phyloP scores from a whole-genome alignment of 306 rosid species.

The Abrus pulchellus region DNA sequence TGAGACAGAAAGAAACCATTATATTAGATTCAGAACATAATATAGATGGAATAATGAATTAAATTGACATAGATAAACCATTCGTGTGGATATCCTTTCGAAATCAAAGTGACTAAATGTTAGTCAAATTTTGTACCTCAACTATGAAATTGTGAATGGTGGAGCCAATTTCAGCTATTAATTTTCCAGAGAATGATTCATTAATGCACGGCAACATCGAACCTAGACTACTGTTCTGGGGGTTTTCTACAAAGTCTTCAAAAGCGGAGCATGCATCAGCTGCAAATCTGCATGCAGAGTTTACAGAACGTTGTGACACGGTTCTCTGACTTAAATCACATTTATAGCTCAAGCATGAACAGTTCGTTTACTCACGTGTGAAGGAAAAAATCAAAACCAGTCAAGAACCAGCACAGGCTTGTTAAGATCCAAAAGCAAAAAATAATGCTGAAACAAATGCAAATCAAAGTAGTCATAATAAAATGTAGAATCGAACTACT shows the following conservation, averaged over 20 bases:
- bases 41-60: background rate
- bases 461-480: background rate
- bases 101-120: background rate
- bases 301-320: background rate
- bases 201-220: slow-evolving; percentile 72
- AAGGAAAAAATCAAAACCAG: slow-evolving; percentile 78
- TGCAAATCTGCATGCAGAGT: slow-evolving; percentile 61
- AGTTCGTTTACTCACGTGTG: slow-evolving; percentile 59
- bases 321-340: slow-evolving; percentile 1
- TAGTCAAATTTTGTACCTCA: slow-evolving; percentile 50
- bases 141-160: slow-evolving; percentile 61
- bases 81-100: background rate
- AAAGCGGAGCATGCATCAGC: slow-evolving; percentile 73
- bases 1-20: slow-evolving; percentile 44
- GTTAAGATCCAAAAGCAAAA: slow-evolving; percentile 73
- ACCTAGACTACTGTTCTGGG: slow-evolving; percentile 67
- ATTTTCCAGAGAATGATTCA: slow-evolving; percentile 52
- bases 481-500: background rate
- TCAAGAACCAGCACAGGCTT: slow-evolving; percentile 68
- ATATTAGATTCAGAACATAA: background rate
- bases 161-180: slow-evolving; percentile 62
- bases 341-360: slow-evolving; percentile 14
- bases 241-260: slow-evolving; percentile 59
- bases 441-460: slow-evolving; percentile 63
- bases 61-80: background rate